Base-by-base conservation (phyloP, 2,329 filamentous ascomycete species). In the Leptographium galeiforme region DNA sequence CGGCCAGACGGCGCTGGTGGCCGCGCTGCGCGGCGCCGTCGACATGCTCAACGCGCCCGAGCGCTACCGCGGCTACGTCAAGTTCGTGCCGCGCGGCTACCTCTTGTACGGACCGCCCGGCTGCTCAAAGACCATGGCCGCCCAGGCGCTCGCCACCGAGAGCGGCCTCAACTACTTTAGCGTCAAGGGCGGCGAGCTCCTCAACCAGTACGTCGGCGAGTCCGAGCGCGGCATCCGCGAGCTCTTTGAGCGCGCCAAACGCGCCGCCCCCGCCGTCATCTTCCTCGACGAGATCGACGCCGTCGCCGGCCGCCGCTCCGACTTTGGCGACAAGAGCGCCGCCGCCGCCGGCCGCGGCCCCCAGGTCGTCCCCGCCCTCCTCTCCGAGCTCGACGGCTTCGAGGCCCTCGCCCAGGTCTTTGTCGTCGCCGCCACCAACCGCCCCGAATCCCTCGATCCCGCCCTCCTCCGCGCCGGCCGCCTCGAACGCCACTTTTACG, bases 281-380 rank as follows among this genome's bases (percentile, higher is more conserved):
- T 97, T 96, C 74, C 95, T 96, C 60, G 90, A 97, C 65, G 90
- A 97, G 67, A 93, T 97, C 61, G 90, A 97, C 68, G 83, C 87
- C 6, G 91, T 97, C 57, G 86, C 67, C 62, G 84, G 70, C 1
- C 71, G 73, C 53, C 69, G 76, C 8, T 61, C 71, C 43, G 71
- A 74, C 19, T 70, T 73, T 52, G 72, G 60, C 65, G 66, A 68
- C 7, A 66, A 71, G 18, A 25, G 25, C 25, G 60, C 57, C 8
- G 61, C 64, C 4, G 61, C 64, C 16, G 66, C 66, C 47, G 63
- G 62, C 40, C 68, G 70, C 25, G 79, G 84, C 1, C 76, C 95
- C 48, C 93, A 96, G 63, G 87, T 95, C 46, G 78, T 96, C 14
- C 90, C 89, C 0, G 94, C 90, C 2, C 72, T 97, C 33, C 77